Percentiles rank a stretch among this genome's conserved stretches.
These are phyloP conservation scores for Tephrocybe sp. DNA, from an alignment of 768 basidiomycete species.

Conservation along the genomic window DNA sequence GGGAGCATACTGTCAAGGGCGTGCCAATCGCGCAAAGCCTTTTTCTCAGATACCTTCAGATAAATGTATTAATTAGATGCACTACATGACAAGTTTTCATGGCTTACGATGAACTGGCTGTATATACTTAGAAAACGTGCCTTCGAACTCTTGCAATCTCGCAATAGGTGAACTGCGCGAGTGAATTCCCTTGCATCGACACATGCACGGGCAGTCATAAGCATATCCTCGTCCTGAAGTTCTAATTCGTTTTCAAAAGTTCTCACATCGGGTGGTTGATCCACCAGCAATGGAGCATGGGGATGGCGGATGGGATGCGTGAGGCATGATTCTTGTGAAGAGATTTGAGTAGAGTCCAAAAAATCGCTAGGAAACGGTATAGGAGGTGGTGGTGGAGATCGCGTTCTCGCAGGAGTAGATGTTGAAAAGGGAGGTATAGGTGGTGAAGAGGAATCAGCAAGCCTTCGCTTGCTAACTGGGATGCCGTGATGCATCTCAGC, in stretches of 20 bases:
- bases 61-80: neutral
- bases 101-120: slow-evolving; percentile 79
- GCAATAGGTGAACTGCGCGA: slow-evolving; percentile 65
- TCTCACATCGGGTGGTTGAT: slow-evolving; percentile 29
- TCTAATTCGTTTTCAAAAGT: slow-evolving; percentile 46
- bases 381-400: slow-evolving; percentile 36
- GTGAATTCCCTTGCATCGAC: slow-evolving; percentile 77
- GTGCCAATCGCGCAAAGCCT: slow-evolving; percentile 82
- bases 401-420: slow-evolving; percentile 54
- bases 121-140: slow-evolving; percentile 78
- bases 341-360: slow-evolving; percentile 28
- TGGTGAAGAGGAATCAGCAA: slow-evolving; percentile 20
- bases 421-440: slow-evolving; percentile 44
- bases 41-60: slow-evolving; percentile 78
- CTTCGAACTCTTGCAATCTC: slow-evolving; percentile 64
- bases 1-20: slow-evolving; percentile 63
- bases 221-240: slow-evolving; percentile 65
- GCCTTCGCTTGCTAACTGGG: slow-evolving; percentile 43
- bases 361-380: slow-evolving; percentile 34
- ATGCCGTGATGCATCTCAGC: slow-evolving; percentile 71
- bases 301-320: slow-evolving; percentile 28
- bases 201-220: slow-evolving; percentile 68
- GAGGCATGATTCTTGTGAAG: slow-evolving; percentile 25
- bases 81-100: slow-evolving; percentile 7
- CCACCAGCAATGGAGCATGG: slow-evolving; percentile 31